phyloP scores from a whole-genome alignment of 179 eudicot species.

The Gypsophila paniculata region DNA sequence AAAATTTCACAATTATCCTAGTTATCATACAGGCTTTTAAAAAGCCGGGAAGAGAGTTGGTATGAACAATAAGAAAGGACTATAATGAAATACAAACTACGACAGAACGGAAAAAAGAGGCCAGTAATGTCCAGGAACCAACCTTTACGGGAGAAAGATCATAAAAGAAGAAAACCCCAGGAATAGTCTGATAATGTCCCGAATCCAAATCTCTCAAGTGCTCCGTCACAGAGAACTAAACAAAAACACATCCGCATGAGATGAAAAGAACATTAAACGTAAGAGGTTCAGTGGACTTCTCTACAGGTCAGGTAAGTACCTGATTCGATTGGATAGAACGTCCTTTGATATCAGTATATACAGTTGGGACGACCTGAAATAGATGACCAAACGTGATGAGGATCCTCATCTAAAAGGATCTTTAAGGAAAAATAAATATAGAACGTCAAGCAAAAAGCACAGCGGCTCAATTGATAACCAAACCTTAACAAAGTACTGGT shows the following conservation, averaged over 20 bases:
- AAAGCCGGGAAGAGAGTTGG: not conserved
- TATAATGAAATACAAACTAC: not conserved
- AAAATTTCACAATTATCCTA: not conserved
- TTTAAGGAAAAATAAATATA: not conserved
- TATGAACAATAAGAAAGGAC: not conserved
- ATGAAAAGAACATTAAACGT: not conserved
- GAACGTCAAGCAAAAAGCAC: not conserved
- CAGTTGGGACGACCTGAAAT: slow-evolving; percentile 86
- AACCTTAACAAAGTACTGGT: slow-evolving; percentile 90
- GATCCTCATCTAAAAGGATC: not conserved
- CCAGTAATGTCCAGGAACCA: slow-evolving; percentile 4
- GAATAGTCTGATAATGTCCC: slow-evolving; percentile 52
- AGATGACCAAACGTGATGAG: slow-evolving; percentile 9
- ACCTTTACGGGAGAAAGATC: slow-evolving; percentile 96
- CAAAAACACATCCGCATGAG: slow-evolving; percentile 16
- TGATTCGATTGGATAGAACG: slow-evolving; percentile 72
- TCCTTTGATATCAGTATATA: slow-evolving; percentile 57
- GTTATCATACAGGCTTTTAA: not conserved
- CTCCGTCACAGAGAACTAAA: slow-evolving; percentile 93
- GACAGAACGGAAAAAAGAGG: not conserved
- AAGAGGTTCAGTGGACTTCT: slow-evolving; percentile 7
- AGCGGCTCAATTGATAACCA: slow-evolving; percentile 9
- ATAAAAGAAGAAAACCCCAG: slow-evolving; percentile 88
- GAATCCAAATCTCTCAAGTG: slow-evolving; percentile 57
- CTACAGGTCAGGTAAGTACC: slow-evolving; percentile 35